Conservation (phyloP, 176 grass and related monocot genomes). For the Aegilops tauschii region DNA sequence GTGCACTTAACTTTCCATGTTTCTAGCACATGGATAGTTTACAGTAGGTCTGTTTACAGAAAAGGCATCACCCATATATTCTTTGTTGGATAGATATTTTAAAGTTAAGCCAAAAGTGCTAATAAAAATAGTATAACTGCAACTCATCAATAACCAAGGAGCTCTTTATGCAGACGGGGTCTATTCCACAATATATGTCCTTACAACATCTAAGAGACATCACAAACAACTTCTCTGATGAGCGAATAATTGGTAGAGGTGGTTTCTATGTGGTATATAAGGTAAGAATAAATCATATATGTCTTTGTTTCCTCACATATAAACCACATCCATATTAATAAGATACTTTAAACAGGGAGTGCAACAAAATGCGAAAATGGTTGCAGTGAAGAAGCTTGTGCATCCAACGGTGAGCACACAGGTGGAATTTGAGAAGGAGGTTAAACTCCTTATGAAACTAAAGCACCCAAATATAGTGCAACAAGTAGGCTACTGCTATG, state of each 20-base stretch:
- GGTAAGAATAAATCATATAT: not conserved
- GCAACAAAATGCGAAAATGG: not conserved
- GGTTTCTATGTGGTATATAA: not conserved
- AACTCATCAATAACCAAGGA: not conserved
- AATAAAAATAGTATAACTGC: not conserved
- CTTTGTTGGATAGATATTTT: not conserved
- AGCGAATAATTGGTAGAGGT: not conserved
- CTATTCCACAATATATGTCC: not conserved
- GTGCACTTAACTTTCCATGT: too few species aligned
- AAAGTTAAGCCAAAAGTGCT: not conserved
- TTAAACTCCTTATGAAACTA: not conserved
- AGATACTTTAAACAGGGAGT: not conserved
- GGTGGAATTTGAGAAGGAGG: not conserved
- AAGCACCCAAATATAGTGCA: not conserved
- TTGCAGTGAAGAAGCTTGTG: not conserved
- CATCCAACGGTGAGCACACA: not conserved
- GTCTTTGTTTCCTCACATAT: not conserved
- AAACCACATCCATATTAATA: not conserved
- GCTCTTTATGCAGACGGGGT: not conserved
- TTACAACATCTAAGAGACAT: not conserved
- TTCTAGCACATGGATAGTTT: too few species aligned
- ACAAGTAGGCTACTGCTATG: not conserved
- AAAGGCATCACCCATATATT: not conserved
- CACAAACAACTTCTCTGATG: not conserved
- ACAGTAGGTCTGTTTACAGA: too few species aligned